These are phyloP conservation scores for Sedum album DNA, from an alignment of 164 flowering plant genomes.

Conservation along the genomic window DNA sequence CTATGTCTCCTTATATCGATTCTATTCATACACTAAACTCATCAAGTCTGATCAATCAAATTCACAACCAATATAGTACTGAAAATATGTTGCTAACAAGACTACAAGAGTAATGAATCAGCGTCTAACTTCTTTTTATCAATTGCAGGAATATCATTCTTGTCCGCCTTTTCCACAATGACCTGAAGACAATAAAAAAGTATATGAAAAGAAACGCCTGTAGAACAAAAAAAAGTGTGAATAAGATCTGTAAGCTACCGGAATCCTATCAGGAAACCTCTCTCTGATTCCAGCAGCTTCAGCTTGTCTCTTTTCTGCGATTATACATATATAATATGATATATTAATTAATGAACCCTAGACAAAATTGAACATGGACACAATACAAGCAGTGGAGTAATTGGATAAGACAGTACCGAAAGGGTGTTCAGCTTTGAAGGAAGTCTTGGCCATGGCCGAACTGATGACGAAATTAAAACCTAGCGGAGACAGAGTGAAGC, in stretches of 20 bases:
- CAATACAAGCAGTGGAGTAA: background rate
- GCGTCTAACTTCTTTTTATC: constrained; percentile 68
- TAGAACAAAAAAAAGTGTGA: background rate
- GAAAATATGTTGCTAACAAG: no score
- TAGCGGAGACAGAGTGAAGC: no score
- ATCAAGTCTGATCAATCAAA: no score
- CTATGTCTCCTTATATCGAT: no score
- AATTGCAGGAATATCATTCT: constrained; percentile 65
- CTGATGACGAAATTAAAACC: no score
- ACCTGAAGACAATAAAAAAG: constrained; percentile 39
- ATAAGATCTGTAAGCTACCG: constrained; percentile 26
- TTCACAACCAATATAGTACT: no score
- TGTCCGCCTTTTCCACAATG: constrained; percentile 70
- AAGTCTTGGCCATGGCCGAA: constrained; percentile 50
- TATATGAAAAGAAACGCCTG: background rate
- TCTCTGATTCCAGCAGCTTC: constrained; percentile 75
- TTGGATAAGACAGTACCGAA: constrained; percentile 40
- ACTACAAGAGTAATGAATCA: background rate
- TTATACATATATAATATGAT: background rate
- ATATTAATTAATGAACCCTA: background rate
- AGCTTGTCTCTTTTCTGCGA: constrained; percentile 60
- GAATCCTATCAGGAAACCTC: constrained; percentile 74
- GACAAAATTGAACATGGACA: background rate
- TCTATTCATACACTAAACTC: no score
- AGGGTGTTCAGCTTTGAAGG: constrained; percentile 60